phyloP scores from a whole-genome alignment of 2,329 filamentous ascomycete genomes.

The Aspergillus proliferans region DNA sequence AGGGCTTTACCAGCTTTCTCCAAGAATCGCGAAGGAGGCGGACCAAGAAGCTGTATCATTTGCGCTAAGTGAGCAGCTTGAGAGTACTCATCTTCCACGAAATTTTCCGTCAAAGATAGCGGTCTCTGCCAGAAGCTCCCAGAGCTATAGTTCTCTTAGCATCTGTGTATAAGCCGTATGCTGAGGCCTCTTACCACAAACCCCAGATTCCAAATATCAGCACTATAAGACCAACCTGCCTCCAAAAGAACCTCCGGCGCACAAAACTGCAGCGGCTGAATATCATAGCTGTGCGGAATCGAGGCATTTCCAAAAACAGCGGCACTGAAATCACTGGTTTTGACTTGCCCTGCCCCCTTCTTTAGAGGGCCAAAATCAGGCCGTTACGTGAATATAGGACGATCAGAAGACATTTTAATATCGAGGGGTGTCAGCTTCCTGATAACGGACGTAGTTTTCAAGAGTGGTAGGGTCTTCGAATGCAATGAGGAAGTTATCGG shows the following conservation, averaged over 20 bases:
- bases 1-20: constrained; percentile 5
- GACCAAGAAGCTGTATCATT: constrained; percentile 19
- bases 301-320: constrained; percentile 20
- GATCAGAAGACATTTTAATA: constrained; percentile 15
- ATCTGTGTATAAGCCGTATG: background rate
- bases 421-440: constrained; percentile 14
- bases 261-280: constrained; percentile 34
- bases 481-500: constrained; percentile 33
- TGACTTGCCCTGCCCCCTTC: constrained; percentile 14
- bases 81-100: constrained; percentile 13
- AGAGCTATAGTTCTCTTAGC: constrained; percentile 16
- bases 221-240: constrained; percentile 25
- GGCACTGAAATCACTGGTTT: constrained; percentile 26
- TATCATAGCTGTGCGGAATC: constrained; percentile 33
- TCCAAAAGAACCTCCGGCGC: constrained; percentile 28
- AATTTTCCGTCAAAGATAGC: constrained; percentile 22
- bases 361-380: constrained; percentile 20
- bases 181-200: constrained; percentile 14
- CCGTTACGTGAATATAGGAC: constrained; percentile 18
- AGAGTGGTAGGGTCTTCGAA: constrained; percentile 19
- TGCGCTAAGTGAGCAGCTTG: constrained; percentile 19
- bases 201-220: constrained; percentile 31
- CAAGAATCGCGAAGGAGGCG: constrained; percentile 12
- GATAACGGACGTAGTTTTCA: constrained; percentile 17
- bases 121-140: constrained; percentile 25